phyloP scores from a whole-genome alignment of 2,329 filamentous ascomycete species.

The Penicillium sp. region DNA sequence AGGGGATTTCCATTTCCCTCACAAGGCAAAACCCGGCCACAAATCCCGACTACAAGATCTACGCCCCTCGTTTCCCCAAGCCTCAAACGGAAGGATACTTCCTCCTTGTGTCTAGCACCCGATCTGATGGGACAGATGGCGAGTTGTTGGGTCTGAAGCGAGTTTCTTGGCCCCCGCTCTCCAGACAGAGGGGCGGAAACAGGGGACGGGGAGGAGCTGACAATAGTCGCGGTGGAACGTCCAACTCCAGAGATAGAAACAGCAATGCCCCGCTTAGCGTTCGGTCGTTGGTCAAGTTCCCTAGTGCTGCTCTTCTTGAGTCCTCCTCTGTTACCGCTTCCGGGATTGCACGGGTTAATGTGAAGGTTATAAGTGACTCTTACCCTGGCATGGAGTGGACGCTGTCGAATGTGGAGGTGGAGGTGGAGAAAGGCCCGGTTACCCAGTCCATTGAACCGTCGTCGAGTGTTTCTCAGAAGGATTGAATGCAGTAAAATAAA shows the following conservation, averaged over 20 bases:
- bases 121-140: slow-evolving; percentile 52
- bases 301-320: slow-evolving; percentile 18
- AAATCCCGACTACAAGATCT: slow-evolving; percentile 70
- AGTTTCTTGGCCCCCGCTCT: slow-evolving; percentile 64
- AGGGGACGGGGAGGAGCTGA: slow-evolving; percentile 15
- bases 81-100: slow-evolving; percentile 94
- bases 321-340: slow-evolving; percentile 8
- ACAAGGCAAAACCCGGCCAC: slow-evolving; percentile 64
- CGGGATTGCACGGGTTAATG: slow-evolving; percentile 55
- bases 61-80: slow-evolving; percentile 87
- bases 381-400: slow-evolving; percentile 75
- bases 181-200: slow-evolving; percentile 21
- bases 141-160: slow-evolving; percentile 86
- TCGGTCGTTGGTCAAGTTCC: slow-evolving; percentile 35
- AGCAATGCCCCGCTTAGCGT: slow-evolving; percentile 20
- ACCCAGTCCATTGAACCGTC: slow-evolving; percentile 19
- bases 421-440: slow-evolving; percentile 32
- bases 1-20: slow-evolving; percentile 58
- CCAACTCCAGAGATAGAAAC: slow-evolving; percentile 12
- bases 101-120: slow-evolving; percentile 62
- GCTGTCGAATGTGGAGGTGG: slow-evolving; percentile 51
- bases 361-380: slow-evolving; percentile 79
- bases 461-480: slow-evolving; percentile 17
- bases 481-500: background rate
- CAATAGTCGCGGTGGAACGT: slow-evolving; percentile 12